Percentiles rank a stretch among this genome's conserved stretches.
phyloP scores from a whole-genome alignment of 1,284 basidiomycete genomes.

The Sphagnurus paluster region DNA sequence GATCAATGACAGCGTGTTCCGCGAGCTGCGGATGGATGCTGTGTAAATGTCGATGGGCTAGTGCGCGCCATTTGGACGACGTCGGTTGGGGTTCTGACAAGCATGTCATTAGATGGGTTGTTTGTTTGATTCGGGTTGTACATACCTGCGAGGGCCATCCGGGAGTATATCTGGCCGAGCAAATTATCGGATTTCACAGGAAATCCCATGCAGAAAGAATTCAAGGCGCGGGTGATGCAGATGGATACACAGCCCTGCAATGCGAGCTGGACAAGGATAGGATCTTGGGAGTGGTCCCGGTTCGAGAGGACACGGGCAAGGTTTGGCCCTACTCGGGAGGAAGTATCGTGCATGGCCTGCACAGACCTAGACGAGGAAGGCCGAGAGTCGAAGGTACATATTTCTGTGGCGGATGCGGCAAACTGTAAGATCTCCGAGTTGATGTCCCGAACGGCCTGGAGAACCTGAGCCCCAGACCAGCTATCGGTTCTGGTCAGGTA shows the following conservation, averaged over 20 bases:
- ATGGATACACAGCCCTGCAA: constrained; percentile 67
- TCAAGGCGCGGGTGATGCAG: constrained; percentile 63
- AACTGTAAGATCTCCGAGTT: constrained; percentile 78
- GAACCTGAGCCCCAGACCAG: constrained; percentile 74
- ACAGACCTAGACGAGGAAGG: constrained; percentile 35
- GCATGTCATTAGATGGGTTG: constrained; percentile 11
- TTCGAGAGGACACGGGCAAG: constrained; percentile 58
- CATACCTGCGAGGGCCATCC: constrained; percentile 63
- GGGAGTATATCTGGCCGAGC: constrained; percentile 62
- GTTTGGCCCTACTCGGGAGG: constrained; percentile 57
- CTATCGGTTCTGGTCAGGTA: constrained; percentile 72
- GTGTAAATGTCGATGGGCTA: constrained; percentile 68
- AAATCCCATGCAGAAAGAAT: constrained; percentile 71
- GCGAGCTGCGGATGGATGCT: constrained; percentile 63
- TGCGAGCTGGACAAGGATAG: constrained; percentile 71
- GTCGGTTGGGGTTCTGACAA: constrained; percentile 68
- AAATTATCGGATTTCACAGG: constrained; percentile 67
- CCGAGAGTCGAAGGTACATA: constrained; percentile 48
- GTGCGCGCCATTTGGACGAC: constrained; percentile 70
- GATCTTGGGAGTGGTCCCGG: constrained; percentile 70
- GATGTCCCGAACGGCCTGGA: constrained; percentile 76
- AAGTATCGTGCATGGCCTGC: constrained; percentile 57
- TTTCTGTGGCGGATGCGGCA: constrained; percentile 69
- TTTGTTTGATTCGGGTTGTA: constrained; percentile 10
- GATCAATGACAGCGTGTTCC: constrained; percentile 63